Evolutionary conservation across 257 asterid genomes (phyloP), one percentile per base, ranked within the genome.

Genomic region (Solanum okadae): DNA sequence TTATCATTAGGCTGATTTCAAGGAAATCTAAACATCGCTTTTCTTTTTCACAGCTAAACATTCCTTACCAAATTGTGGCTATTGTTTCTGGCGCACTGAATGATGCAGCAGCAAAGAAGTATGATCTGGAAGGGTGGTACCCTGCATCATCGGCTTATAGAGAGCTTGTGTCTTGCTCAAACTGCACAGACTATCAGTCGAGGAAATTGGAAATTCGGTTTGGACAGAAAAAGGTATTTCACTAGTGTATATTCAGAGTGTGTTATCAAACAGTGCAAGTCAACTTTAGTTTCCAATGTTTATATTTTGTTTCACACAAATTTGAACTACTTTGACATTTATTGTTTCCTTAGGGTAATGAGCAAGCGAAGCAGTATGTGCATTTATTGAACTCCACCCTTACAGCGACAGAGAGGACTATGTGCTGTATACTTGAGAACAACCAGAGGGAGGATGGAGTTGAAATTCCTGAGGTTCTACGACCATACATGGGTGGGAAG

Each of bases 91-190:
- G 99, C 67, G 99, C 98, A 76, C 86, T 97, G 86, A 97, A 95
- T 83, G 99, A 97, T 89, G 98, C 99, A 71, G 99, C 99, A 87
- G 99, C 99, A 10, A 97, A 96, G 91, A 97, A 97, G 93, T 96
- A 93, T 37, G 99, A 97, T 90, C 90, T 96, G 91, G 99, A 97
- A 91, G 99, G 94, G 46, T 97, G 98, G 99, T 97, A 94, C 77
- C 99, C 99, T 56, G 96, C 99, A 38, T 97, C 99, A 33, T 90
- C 91, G 71, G 86, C 98, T 7, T 95, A 91, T 71, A 93, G 98
- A 90, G 98, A 95, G 89, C 98, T 96, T 44, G 99, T 97, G 27
- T 97, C 98, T 86, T 97, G 98, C 94, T 97, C 99, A 16, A 97
- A 97, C 90, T 97, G 98, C 90, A 94, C 98, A 20, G 98, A 96